phyloP scores from a whole-genome alignment of 1,284 basidiomycete genomes.

The Cerrena zonata region DNA sequence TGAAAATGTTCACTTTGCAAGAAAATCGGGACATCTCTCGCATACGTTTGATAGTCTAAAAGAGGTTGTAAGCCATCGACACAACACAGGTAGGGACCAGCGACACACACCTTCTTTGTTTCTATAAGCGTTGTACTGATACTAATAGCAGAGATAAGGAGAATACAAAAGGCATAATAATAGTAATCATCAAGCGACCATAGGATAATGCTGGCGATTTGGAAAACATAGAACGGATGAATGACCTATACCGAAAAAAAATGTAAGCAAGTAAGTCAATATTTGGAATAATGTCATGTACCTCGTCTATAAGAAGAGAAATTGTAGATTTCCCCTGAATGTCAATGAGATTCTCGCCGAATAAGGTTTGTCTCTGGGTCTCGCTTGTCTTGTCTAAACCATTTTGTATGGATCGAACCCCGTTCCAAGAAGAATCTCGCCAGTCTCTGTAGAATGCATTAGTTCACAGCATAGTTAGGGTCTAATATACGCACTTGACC shows the following conservation, averaged over 20 bases:
- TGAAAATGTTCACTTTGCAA: slow-evolving; percentile 72
- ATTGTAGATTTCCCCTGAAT: slow-evolving; percentile 82
- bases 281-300: slow-evolving; percentile 29
- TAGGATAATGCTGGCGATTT: slow-evolving; percentile 90
- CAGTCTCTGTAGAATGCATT: slow-evolving; percentile 63
- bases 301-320: slow-evolving; percentile 88
- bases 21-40: slow-evolving; percentile 92
- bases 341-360: slow-evolving; percentile 87
- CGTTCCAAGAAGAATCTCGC: slow-evolving; percentile 81
- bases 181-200: slow-evolving; percentile 96
- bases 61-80: not conserved
- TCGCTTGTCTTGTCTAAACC: slow-evolving; percentile 56
- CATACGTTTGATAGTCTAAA: slow-evolving; percentile 87
- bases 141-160: slow-evolving; percentile 83
- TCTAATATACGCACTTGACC: slow-evolving; percentile 53
- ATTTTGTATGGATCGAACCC: slow-evolving; percentile 52
- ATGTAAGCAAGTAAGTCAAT: slow-evolving; percentile 3
- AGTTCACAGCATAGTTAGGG: slow-evolving; percentile 4
- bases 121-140: slow-evolving; percentile 87
- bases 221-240: slow-evolving; percentile 97
- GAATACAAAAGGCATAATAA: slow-evolving; percentile 97
- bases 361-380: slow-evolving; percentile 67
- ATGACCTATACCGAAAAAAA: slow-evolving; percentile 52
- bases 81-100: not conserved
- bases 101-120: slow-evolving; percentile 69